phyloP scores from a whole-genome alignment of 768 basidiomycete genomes.

The Royoungia palumana region DNA sequence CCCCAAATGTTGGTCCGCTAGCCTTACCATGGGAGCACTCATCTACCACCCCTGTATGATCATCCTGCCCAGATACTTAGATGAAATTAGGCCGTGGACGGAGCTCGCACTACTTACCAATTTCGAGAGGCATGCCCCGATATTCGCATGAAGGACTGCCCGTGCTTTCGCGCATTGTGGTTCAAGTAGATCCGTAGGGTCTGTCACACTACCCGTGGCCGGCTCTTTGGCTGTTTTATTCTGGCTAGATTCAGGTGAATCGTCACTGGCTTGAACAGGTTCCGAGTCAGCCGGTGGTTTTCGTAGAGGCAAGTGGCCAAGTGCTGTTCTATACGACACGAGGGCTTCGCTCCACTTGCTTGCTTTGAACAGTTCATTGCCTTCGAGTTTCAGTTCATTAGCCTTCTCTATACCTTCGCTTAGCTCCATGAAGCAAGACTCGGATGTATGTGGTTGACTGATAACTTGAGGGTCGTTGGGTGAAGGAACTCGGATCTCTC shows the following conservation, averaged over 20 bases:
- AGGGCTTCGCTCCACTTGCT: slow-evolving; percentile 69
- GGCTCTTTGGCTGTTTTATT: slow-evolving; percentile 10
- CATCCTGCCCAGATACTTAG: slow-evolving; percentile 44
- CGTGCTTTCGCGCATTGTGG: slow-evolving; percentile 53
- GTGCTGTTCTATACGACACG: slow-evolving; percentile 61
- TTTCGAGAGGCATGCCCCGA: slow-evolving; percentile 81
- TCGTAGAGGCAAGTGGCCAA: slow-evolving; percentile 62
- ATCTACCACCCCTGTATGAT: slow-evolving; percentile 75
- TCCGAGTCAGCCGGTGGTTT: slow-evolving; percentile 18
- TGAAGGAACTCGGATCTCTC: too few relatives aligned
- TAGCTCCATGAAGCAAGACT: slow-evolving; percentile 6
- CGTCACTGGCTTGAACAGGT: slow-evolving; percentile 17
- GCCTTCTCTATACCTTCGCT: slow-evolving; percentile 50
- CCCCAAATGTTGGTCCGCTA: not conserved
- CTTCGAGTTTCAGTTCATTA: slow-evolving; percentile 65
- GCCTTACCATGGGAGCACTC: slow-evolving; percentile 72
- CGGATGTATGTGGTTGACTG: not conserved
- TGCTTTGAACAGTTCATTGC: slow-evolving; percentile 70
- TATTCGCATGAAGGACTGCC: slow-evolving; percentile 80
- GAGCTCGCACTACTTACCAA: slow-evolving; percentile 46
- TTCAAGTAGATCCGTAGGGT: slow-evolving; percentile 36
- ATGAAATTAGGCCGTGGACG: not conserved
- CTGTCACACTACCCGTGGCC: slow-evolving; percentile 4
- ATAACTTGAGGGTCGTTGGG: not conserved
- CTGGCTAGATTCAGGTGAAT: slow-evolving; percentile 16